phyloP scores from a whole-genome alignment of 768 basidiomycete genomes.

The Gloeostereum incarnatum region DNA sequence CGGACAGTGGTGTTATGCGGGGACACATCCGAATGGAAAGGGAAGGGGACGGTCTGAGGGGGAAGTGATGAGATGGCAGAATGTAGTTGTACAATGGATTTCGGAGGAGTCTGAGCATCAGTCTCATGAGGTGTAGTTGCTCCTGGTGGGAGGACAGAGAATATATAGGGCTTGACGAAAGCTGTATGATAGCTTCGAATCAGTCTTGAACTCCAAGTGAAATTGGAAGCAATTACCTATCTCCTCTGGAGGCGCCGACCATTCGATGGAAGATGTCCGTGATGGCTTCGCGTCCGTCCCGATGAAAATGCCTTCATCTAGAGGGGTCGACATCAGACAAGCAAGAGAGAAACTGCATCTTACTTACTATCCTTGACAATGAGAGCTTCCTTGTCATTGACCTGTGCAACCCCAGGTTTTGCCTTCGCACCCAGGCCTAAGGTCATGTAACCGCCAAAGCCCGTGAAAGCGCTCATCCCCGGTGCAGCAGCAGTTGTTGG shows the following conservation, averaged over 20 bases:
- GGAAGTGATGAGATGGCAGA: constrained; percentile 58
- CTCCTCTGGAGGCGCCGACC: constrained; percentile 81
- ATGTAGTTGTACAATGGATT: constrained; percentile 58
- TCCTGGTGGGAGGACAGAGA: constrained; percentile 66
- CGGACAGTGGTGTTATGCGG: constrained; percentile 44
- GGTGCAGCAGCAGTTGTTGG: constrained; percentile 31
- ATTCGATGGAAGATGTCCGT: constrained; percentile 44
- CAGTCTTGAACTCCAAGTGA: not conserved
- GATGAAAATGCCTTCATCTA: constrained; percentile 65
- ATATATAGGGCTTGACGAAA: constrained; percentile 68
- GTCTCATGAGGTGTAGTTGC: constrained; percentile 30
- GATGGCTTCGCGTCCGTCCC: constrained; percentile 48
- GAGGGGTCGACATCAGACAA: not conserved
- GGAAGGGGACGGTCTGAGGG: constrained; percentile 56
- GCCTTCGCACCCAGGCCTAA: constrained; percentile 68
- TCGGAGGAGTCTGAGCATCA: constrained; percentile 22
- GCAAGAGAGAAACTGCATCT: too few species aligned
- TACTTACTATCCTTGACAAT: constrained; percentile 73
- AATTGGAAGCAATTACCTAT: constrained; percentile 34
- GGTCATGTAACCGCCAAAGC: constrained; percentile 80
- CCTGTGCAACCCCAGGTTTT: constrained; percentile 50
- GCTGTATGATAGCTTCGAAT: constrained; percentile 25
- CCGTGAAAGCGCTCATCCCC: constrained; percentile 70
- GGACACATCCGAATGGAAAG: constrained; percentile 32
- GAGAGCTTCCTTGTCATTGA: constrained; percentile 55